Conservation (phyloP, 1,284 basidiomycete genomes). For the Apiotrichum sp. region DNA sequence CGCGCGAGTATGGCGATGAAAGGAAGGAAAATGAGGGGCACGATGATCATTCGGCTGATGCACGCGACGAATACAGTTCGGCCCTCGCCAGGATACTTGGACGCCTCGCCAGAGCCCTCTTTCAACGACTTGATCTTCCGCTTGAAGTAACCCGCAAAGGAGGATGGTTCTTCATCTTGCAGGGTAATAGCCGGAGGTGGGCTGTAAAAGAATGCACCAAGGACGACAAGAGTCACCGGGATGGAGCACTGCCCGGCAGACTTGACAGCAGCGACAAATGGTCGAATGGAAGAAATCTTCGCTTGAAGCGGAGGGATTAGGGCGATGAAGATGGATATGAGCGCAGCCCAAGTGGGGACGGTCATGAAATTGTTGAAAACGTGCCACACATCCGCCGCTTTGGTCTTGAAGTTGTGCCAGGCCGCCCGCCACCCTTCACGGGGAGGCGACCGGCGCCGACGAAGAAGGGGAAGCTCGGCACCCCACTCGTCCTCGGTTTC, state of each 20-base stretch:
- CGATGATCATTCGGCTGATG: slow-evolving; percentile 68
- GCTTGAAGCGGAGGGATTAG: slow-evolving; percentile 70
- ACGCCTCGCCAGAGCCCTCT: not conserved
- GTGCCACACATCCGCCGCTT: slow-evolving; percentile 36
- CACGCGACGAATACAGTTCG: slow-evolving; percentile 75
- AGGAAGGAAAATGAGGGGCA: slow-evolving; percentile 70
- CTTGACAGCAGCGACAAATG: slow-evolving; percentile 66
- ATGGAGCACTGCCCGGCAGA: slow-evolving; percentile 73
- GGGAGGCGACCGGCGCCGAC: slow-evolving; percentile 5
- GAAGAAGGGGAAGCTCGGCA: slow-evolving; percentile 12
- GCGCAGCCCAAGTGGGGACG: slow-evolving; percentile 71
- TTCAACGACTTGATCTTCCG: slow-evolving; percentile 27
- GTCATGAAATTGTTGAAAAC: slow-evolving; percentile 76
- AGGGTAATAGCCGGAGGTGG: slow-evolving; percentile 21
- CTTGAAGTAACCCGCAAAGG: slow-evolving; percentile 23
- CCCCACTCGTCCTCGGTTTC: slow-evolving; percentile 48
- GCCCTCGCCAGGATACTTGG: slow-evolving; percentile 59
- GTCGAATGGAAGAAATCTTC: slow-evolving; percentile 56
- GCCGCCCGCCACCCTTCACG: not conserved
- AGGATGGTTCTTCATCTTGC: slow-evolving; percentile 6
- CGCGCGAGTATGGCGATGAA: slow-evolving; percentile 60
- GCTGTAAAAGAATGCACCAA: slow-evolving; percentile 82
- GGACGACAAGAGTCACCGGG: slow-evolving; percentile 81
- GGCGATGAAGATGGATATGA: slow-evolving; percentile 73
- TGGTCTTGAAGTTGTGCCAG: slow-evolving; percentile 18